Evolutionary conservation across 169 alveolate species (phyloP), one percentile per base, ranked within the genome.

Genomic region (Cryptosporidium baileyi): DNA sequence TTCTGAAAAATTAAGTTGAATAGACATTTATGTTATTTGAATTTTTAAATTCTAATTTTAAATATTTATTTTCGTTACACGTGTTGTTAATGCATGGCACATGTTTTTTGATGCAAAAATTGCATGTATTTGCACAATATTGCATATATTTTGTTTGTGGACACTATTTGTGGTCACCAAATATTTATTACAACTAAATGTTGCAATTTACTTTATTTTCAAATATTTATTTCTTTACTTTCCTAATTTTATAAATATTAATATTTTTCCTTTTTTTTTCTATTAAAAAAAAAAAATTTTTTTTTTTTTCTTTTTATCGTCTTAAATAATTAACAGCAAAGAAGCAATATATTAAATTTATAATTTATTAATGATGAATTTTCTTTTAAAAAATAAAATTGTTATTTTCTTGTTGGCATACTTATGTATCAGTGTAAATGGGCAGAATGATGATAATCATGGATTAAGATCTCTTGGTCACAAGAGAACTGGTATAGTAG

Each of bases 401-500:
- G 15, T 63, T 8, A 41, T 43, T n/a, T 1, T 45, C 11, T n/a
- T 44, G 1, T 63, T 63, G 59, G 59, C 45, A 63, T 63, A n/a
- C 8, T 45, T 63, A 7, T 17, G 22, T n/a, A 54, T 26, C 54
- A n/a, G 19, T 1, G 67, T 36, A 7, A 57, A 36, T 11, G 30
- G 62, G 9, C 67, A 57, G 15, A 41, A 36, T 7, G 57, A 57
- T 22, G 85, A 51, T 13, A 32, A 61, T 61, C 17, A 54, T 15
- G 74, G 36, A 13, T 32, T 57, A 24, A 74, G 85, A 34, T 74
- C 85, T 15, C 85, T 74, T 57, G 85, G 85, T 3, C 85, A 74
- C 32, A 57, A 41, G 54, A 51, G 67, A 38, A 57, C 63, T 13
- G 61, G 79, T 17, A 19, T 44, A 22, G 63, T 65, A 19, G 61